A percentile compares a stretch with the other conserved stretches of the same genome.
Conservation (phyloP, 1,284 basidiomycete genomes). For the Ganoderma resinaceum region DNA sequence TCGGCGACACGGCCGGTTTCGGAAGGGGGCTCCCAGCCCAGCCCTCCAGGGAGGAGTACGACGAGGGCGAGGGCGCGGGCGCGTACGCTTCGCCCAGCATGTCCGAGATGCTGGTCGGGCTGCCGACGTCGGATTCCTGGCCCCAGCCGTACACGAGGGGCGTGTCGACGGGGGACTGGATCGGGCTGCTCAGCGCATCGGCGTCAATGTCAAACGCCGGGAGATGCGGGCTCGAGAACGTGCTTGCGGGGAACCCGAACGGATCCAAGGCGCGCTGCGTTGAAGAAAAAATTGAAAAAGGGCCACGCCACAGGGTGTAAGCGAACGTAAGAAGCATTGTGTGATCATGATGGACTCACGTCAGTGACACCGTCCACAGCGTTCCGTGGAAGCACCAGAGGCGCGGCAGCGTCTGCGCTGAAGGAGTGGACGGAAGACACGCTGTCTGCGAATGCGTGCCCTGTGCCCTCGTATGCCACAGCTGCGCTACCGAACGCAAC, state of each 20-base stretch:
- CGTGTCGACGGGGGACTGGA: conserved; percentile 30
- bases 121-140: conserved; percentile 21
- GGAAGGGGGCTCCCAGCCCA: conserved; percentile 38
- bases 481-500: conserved; percentile 20
- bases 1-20: conserved; percentile 25
- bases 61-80: conserved; percentile 30
- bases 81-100: conserved; percentile 27
- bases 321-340: conserved; percentile 19
- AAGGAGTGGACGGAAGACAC: conserved; percentile 28
- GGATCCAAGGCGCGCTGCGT: conserved; percentile 23
- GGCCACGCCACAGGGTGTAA: conserved; percentile 23
- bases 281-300: conserved; percentile 11
- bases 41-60: conserved; percentile 41
- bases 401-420: conserved; percentile 20
- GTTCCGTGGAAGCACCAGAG: conserved; percentile 18
- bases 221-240: conserved; percentile 30
- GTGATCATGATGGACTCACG: conserved; percentile 33
- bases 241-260: conserved; percentile 19
- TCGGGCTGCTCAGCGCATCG: conserved; percentile 31
- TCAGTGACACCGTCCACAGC: conserved; percentile 29
- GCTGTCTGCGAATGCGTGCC: conserved; percentile 27
- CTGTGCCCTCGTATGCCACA: conserved; percentile 32
- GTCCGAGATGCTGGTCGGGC: conserved; percentile 26
- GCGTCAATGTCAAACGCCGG: conserved; percentile 32
- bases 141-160: conserved; percentile 23